Evolutionary conservation across 768 basidiomycete species (phyloP).

Genomic region (Rhizopogon vesiculosus): DNA sequence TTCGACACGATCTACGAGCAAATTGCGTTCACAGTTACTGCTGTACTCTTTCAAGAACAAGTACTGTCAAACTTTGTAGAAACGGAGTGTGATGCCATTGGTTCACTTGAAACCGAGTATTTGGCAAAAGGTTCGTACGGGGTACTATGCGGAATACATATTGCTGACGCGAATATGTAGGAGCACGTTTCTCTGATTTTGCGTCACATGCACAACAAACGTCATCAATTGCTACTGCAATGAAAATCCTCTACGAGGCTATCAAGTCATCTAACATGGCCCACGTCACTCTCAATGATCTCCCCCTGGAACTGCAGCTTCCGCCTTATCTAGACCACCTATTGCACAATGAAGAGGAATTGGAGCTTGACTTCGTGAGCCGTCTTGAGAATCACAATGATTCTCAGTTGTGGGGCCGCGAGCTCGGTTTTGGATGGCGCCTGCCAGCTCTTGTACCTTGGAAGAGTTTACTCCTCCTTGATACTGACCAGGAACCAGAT

Average conservation of each 20-base stretch:
- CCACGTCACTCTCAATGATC: slow-evolving; percentile 69
- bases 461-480: slow-evolving; percentile 84
- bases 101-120: slow-evolving; percentile 65
- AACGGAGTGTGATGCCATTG: slow-evolving; percentile 67
- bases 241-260: slow-evolving; percentile 75
- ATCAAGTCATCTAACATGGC: slow-evolving; percentile 75
- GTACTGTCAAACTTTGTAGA: slow-evolving; percentile 84
- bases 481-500: slow-evolving; percentile 52
- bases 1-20: slow-evolving; percentile 88
- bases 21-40: slow-evolving; percentile 84
- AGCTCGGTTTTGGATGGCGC: slow-evolving; percentile 67
- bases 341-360: slow-evolving; percentile 60
- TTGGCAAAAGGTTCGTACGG: slow-evolving; percentile 60
- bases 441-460: slow-evolving; percentile 78
- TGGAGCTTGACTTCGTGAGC: slow-evolving; percentile 46
- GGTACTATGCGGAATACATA: neutral
- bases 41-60: slow-evolving; percentile 90
- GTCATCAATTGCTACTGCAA: slow-evolving; percentile 74
- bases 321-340: slow-evolving; percentile 76
- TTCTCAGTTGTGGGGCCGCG: slow-evolving; percentile 56
- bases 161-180: slow-evolving; percentile 30
- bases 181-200: slow-evolving; percentile 55
- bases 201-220: slow-evolving; percentile 51
- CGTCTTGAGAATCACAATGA: slow-evolving; percentile 50
- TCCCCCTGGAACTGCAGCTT: slow-evolving; percentile 82